Base-by-base conservation (phyloP, 139 green algal species). In the Zygnema cylindricum region DNA sequence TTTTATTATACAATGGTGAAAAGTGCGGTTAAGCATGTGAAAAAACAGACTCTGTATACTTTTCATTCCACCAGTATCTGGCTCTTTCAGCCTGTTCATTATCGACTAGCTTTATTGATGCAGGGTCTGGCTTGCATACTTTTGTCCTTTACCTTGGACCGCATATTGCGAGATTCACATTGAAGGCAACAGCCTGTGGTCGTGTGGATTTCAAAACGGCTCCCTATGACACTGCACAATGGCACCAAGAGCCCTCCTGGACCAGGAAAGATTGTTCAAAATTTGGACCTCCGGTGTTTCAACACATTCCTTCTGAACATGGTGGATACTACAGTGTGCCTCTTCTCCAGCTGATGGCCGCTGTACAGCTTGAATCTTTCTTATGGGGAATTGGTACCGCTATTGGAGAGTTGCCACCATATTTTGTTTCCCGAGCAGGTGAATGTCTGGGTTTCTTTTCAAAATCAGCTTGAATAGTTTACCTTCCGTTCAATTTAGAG, bases 111-210 rank as follows among this genome's bases (percentile, higher is more conserved):
- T n/a, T n/a, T n/a, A n/a, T n/a, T n/a, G n/a, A n/a, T 35, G 16
- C 82, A 90, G 83, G 83, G 43, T 85, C 88, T 39, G 83, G 83
- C 3, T 54, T 90, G 83, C 87, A 92, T 69, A 92, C 88, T n/a
- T 92, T 92, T 42, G 88, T 92, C n/a, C 88, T 92, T 16, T 92
- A 92, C 43, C 84, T 92, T 39, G 85, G 84, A 23, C 88, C 88
- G 23, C 88, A 92, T 49, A 87, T 92, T 22, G 81, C 81, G 43
- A 36, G 49, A n/a, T 92, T 88, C 84, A 90, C 83, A 0, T 36
- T 92, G 35, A 92, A 90, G 69, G 69, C 82, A 35, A 92, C 88
- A 36, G 39, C 40, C 7, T 92, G 88, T 54, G 88, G 88, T 40
- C 82, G 88, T 69, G n/a, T 87, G 33, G 88, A 92, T 55, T 38